These are phyloP conservation scores for Scalesia atractyloides DNA, from an alignment of 129 eudicot species.

Conservation along the genomic window DNA sequence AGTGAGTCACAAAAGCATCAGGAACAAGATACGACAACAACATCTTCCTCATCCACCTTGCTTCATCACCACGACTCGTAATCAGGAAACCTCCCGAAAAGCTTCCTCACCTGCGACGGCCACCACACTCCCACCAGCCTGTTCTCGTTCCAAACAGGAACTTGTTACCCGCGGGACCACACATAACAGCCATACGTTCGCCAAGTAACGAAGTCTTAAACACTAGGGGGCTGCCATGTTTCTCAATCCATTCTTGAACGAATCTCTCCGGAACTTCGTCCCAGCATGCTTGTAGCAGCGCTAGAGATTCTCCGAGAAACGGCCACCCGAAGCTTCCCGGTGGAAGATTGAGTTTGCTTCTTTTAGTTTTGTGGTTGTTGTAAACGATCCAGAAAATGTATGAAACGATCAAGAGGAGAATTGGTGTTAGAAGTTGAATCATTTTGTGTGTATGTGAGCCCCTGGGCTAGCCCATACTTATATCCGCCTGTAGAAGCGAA, in stretches of 20 bases:
- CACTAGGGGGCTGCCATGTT: slow-evolving; percentile 32
- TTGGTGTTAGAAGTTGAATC: neutral
- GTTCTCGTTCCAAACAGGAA: slow-evolving; percentile 59
- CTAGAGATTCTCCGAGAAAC: slow-evolving; percentile 21
- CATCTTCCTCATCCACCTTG: slow-evolving; percentile 52
- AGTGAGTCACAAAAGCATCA: slow-evolving; percentile 40
- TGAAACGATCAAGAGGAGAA: neutral
- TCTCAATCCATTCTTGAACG: slow-evolving; percentile 23
- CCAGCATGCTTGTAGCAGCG: neutral
- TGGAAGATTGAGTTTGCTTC: slow-evolving; percentile 10
- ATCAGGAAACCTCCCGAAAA: slow-evolving; percentile 46
- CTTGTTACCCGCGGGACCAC: slow-evolving; percentile 55
- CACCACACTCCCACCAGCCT: slow-evolving; percentile 58
- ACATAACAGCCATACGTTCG: slow-evolving; percentile 18
- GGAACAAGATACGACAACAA: slow-evolving; percentile 44
- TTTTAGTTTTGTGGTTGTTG: neutral
- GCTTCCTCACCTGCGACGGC: slow-evolving; percentile 49
- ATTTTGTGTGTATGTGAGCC: neutral
- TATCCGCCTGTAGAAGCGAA: too few species aligned
- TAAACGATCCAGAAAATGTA: neutral
- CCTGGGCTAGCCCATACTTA: neutral
- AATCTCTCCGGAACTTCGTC: slow-evolving; percentile 25
- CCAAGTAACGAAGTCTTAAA: slow-evolving; percentile 54
- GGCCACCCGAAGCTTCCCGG: slow-evolving; percentile 35
- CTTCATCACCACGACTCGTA: slow-evolving; percentile 44